Evolutionary conservation across 352 stramenopile genomes (phyloP), one percentile per base, ranked within the genome.

Genomic region (Pseudoperonospora humuli): DNA sequence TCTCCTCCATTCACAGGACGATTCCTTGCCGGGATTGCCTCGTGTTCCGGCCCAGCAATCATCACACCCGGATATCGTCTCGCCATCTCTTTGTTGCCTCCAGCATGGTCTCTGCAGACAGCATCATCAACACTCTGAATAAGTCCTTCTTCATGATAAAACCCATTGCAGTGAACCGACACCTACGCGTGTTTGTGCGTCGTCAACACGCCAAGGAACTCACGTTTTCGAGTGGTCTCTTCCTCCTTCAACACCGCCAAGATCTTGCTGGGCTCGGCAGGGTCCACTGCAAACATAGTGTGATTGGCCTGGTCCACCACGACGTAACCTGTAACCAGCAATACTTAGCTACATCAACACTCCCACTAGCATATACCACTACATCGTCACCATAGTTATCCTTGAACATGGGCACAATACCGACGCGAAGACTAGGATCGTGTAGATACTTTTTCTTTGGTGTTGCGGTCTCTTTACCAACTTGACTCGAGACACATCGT

Each of bases 171-270:
- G 7, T 20, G 20, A 35, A 13, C 9, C 8, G 10, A 28, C 5
- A 3, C 33, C 36, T 74, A 92, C 81, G 51, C 65, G 77, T 97
- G 91, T 47, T 95, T 95, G 71, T 97, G 91, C 1, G 91, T 97
- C 15, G 87, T 97, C 21, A 97, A 65, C 25, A 97, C 93, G 3
- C 72, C 80, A 10, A 88, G 60, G 31, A 92, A 88, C 42, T 81
- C 58, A 21, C 80, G 77, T 29, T 86, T 82, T 37, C 61, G 66
- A 18, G 50, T 57, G 2, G 58, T 56, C 23, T 86, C 74, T 39
- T 92, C 77, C 52, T 92, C 77, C 42, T 75, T 61, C 15, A 92
- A 45, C 23, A 87, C 75, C 0, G 68, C 38, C 24, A 89, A 21
- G 46, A 92, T 84, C 53, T 69, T 65, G 29, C 61, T 50, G 1